These are phyloP conservation scores for Sutorius australiensis DNA, from an alignment of 768 basidiomycete species.

Conservation along the genomic window DNA sequence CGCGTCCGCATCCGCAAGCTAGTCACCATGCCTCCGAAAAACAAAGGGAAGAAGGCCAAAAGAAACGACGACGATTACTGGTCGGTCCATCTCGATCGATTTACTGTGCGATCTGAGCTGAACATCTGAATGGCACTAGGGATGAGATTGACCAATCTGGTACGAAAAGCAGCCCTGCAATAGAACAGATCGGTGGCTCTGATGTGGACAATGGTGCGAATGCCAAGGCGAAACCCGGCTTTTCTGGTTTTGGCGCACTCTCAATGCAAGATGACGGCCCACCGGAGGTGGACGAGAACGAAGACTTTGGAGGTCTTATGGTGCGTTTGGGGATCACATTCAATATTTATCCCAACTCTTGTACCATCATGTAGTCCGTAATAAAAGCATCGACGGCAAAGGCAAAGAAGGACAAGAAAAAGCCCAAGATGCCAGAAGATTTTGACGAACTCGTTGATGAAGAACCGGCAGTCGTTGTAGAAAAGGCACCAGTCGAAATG, in stretches of 20 bases:
- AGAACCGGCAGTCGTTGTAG: constrained; percentile 22
- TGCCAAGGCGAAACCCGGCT: constrained; percentile 33
- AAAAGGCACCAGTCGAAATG: constrained; percentile 45
- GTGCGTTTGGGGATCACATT: constrained; percentile 36
- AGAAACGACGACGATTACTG: constrained; percentile 76
- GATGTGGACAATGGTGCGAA: constrained; percentile 41
- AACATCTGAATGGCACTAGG: constrained; percentile 37
- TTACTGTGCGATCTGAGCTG: constrained; percentile 14
- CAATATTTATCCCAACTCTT: not conserved
- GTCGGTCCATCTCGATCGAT: constrained; percentile 38
- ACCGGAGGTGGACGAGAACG: constrained; percentile 52
- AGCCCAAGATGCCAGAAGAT: constrained; percentile 36
- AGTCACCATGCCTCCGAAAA: constrained; percentile 47
- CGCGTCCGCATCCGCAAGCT: not conserved
- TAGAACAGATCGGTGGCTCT: constrained; percentile 32
- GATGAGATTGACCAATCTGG: constrained; percentile 61
- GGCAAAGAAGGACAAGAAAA: constrained; percentile 56
- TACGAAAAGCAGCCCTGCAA: constrained; percentile 36
- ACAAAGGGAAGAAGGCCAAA: constrained; percentile 87
- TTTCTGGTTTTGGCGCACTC: constrained; percentile 50
- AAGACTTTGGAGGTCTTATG: constrained; percentile 75
- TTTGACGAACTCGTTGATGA: constrained; percentile 29
- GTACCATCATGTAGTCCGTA: constrained; percentile 44
- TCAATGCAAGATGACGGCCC: constrained; percentile 41
- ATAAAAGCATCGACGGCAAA: constrained; percentile 54